Conservation (phyloP, 73 alveolate species). For the Stentor roeselii region DNA sequence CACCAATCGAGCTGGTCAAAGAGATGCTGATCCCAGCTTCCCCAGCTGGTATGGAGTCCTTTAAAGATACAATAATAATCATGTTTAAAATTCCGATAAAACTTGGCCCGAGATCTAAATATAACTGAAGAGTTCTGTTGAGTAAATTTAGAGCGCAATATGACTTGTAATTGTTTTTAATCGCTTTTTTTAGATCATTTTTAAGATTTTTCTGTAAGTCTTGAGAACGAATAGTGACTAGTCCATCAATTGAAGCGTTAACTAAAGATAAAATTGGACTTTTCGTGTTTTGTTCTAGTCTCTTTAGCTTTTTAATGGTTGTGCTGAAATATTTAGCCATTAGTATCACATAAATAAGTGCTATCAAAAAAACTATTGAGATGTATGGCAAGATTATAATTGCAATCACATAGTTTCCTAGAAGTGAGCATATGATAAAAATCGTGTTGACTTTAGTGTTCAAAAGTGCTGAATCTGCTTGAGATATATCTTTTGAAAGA, state of each 20-base stretch:
- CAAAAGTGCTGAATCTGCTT: not conserved
- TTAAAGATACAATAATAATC: not conserved
- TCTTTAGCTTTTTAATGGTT: conserved; percentile 49
- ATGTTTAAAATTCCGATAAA: not conserved
- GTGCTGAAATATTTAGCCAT: not conserved
- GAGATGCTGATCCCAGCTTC: not conserved
- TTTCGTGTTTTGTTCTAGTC: conserved; percentile 78
- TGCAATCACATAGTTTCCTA: conserved; percentile 40
- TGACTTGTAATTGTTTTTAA: not conserved
- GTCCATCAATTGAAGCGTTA: conserved; percentile 79
- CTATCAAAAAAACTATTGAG: not conserved
- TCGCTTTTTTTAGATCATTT: not conserved
- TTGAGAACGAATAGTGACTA: conserved; percentile 80
- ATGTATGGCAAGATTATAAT: not conserved
- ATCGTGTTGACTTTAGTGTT: not conserved
- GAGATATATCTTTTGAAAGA: conserved; percentile 70
- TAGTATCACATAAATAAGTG: not conserved
- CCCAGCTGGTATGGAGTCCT: not conserved
- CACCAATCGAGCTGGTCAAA: not conserved
- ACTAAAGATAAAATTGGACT: conserved; percentile 84
- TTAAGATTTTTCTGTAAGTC: conserved; percentile 35
- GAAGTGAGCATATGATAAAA: conserved; percentile 14
- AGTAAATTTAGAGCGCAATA: not conserved
- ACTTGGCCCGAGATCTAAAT: not conserved
- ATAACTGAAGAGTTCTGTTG: not conserved